Evolutionary conservation across 176 grass and related monocot genomes (phyloP), one percentile per base, ranked within the genome.

Genomic region (Alopecurus myosuroides): DNA sequence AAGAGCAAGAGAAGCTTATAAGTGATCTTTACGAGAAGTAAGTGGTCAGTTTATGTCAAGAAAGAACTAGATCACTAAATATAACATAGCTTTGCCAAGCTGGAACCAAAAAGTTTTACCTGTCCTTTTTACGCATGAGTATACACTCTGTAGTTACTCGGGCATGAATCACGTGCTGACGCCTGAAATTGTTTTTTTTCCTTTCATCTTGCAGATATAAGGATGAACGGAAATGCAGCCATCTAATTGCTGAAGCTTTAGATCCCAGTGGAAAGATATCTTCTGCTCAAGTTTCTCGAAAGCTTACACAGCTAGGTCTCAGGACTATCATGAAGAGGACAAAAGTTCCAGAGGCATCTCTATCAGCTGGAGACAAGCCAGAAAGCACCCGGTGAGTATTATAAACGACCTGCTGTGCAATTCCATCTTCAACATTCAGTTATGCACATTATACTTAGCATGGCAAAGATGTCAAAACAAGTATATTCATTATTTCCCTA

Each of bases 261-360:
- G 88, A 95, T 81, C 82, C 95, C 77, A 88, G 84, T 34, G 89
- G 92, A 48, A 90, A 88, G 86, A 90, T 98, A 92, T 70, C 91
- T 52, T 77, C 95, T 48, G 82, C 81, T 86, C 95, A 98, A 88
- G 69, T 98, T 63, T 90, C 81, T 84, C 90, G 89, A 40, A 95
- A 95, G 73, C 87, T 98, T 89, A 95, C 80, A 70, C 95, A 95
- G 66, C 89, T 95, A 33, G 92, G 95, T 77, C 90, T 98, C 42
- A 89, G 89, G 73, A 95, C 50, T 83, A 51, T 11, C 71, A 89
- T 2, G 50, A 93, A 40, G 74, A 93, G 81, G 46, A 70, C 37
- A 79, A 87, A 76, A 33, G 48, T 78, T 91, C 30, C 48, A 73
- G 89, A 84, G 64, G 76, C 18, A 44, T 41, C 80, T 70, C 34